Evolutionary conservation across 495 filamentous ascomycete genomes (phyloP).

Genomic region (Lasiosphaeria hispida): DNA sequence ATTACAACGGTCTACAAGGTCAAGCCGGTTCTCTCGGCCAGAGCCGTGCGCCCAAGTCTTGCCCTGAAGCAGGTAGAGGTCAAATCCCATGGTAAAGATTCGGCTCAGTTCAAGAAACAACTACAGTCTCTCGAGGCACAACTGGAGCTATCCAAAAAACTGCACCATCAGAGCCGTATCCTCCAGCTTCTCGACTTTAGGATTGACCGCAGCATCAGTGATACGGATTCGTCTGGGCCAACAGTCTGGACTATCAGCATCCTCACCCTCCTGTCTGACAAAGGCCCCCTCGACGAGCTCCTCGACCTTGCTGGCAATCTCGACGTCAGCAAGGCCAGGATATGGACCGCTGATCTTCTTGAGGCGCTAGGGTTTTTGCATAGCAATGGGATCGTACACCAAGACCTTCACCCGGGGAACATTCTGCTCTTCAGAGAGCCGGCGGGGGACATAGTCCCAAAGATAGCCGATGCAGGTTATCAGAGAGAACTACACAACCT

Average conservation of each 20-base stretch:
- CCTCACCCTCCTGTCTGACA: slow-evolving; percentile 74
- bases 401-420: slow-evolving; percentile 71
- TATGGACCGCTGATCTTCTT: slow-evolving; percentile 87
- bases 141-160: slow-evolving; percentile 67
- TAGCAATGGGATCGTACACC: slow-evolving; percentile 75
- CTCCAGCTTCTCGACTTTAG: slow-evolving; percentile 78
- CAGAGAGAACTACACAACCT: slow-evolving; percentile 61
- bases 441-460: slow-evolving; percentile 58
- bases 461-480: slow-evolving; percentile 68
- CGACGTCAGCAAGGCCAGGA: slow-evolving; percentile 66
- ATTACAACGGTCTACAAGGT: slow-evolving; percentile 64
- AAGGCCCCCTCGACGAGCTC: slow-evolving; percentile 77
- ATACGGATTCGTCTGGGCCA: slow-evolving; percentile 33
- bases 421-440: slow-evolving; percentile 64
- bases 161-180: slow-evolving; percentile 70
- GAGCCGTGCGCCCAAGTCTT: slow-evolving; percentile 55
- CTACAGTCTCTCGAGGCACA: slow-evolving; percentile 64
- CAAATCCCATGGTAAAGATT: slow-evolving; percentile 52
- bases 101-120: slow-evolving; percentile 60
- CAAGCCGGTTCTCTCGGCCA: slow-evolving; percentile 57
- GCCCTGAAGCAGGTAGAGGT: slow-evolving; percentile 69
- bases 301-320: slow-evolving; percentile 75
- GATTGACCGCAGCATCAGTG: slow-evolving; percentile 53
- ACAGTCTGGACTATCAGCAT: slow-evolving; percentile 73
- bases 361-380: slow-evolving; percentile 87